Base-by-base conservation (phyloP, 2,329 filamentous ascomycete species). In the Aaosphaeria arxii region DNA sequence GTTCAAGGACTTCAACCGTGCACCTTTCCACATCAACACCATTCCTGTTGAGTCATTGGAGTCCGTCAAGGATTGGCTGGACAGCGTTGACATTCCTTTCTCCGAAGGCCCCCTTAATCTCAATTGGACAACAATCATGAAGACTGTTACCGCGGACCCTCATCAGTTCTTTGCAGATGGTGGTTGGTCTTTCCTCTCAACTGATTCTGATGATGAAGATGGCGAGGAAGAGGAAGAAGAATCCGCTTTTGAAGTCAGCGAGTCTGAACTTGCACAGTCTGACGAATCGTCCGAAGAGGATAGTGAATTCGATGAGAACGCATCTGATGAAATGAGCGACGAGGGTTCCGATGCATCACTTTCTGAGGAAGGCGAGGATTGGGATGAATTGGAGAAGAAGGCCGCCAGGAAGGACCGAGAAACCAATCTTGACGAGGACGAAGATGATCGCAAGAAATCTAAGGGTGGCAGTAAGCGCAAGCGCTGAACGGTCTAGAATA, bases 101-200 rank as follows among this genome's bases (percentile, higher is more conserved):
- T 88, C 85, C 9, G 95, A 99, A 72, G 94, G 94, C 48, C 94
- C 92, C 1, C 84, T 99, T 58, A 99, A 99, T 75, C 80, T 99
- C 48, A 97, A 97, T 79, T 99, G 94, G 94, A 88, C 89, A 7
- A 96, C 91, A 11, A 99, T 99, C 67, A 99, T 99, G 91, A 99
- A 99, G 80, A 99, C 94, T 0, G 91, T 99, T 29, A 92, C 88
- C 17, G 86, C 88, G 33, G 91, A 99, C 67, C 89, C 94, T 2
- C 92, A 99, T 67, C 84, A 87, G 59, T 99, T 99, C 83, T 99
- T 96, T 71, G 83, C 81, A 4, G 92, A 97, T 55, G 94, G 95
- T 31, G 94, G 94, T 41, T 99, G 94, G 94, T 87, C 84, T 1
- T 97, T 99, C 81, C 71, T 99, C 50, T 85, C 86, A 46, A 86